A percentile compares a stretch with the other conserved stretches of the same genome.
Evolutionary conservation across 2,329 filamentous ascomycete genomes (phyloP).

Genomic region (Chalaropsis ovoidea): DNA sequence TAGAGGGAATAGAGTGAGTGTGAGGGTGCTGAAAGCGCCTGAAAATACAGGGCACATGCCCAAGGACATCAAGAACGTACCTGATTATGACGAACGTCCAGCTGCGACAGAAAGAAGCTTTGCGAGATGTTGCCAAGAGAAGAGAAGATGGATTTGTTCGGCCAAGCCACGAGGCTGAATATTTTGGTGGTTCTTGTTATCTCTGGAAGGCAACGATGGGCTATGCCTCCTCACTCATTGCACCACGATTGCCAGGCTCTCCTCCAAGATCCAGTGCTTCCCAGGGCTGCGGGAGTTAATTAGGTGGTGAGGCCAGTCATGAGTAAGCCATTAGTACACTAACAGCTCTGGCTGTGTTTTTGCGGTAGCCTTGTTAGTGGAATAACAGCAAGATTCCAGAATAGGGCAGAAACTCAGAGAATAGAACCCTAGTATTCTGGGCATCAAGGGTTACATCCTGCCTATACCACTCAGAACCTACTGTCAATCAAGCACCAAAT

Average conservation of each 20-base stretch:
- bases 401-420: not conserved
- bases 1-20: not conserved
- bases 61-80: constrained; percentile 3
- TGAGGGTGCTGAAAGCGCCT: not conserved
- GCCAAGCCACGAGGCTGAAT: not conserved
- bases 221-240: not conserved
- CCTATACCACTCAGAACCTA: not conserved
- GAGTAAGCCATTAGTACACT: not conserved
- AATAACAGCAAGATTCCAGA: not conserved
- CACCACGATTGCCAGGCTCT: not conserved
- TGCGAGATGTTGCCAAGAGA: not conserved
- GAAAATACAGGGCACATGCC: not conserved
- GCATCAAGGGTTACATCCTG: not conserved
- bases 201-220: not conserved
- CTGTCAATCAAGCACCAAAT: not conserved
- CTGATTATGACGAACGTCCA: not conserved
- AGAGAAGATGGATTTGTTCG: not conserved
- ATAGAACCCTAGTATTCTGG: not conserved
- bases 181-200: not conserved
- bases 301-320: constrained; percentile 28
- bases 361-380: not conserved
- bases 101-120: not conserved
- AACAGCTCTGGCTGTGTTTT: not conserved
- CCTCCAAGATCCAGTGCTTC: not conserved
- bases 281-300: constrained; percentile 3